Percentiles rank a stretch among this genome's conserved stretches.
phyloP scores from a whole-genome alignment of 106 monocot genomes.

The Gastrodia elata region DNA sequence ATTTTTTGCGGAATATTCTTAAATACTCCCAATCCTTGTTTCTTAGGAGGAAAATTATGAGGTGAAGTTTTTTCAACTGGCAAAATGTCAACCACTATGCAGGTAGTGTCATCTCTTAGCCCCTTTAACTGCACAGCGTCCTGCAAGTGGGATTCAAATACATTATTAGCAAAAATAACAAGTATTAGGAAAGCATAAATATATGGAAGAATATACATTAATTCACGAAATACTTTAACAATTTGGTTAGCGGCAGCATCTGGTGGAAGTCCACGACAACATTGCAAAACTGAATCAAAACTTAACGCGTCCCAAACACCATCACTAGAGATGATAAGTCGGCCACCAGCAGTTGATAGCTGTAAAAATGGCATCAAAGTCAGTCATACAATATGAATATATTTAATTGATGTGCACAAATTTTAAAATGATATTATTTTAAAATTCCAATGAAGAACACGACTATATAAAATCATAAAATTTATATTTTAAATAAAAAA shows the following conservation, averaged over 20 bases:
- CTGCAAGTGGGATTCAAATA: constrained; percentile 24
- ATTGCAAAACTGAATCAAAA: constrained; percentile 36
- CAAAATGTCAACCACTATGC: constrained; percentile 79
- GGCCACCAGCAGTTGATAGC: constrained; percentile 64
- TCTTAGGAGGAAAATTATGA: constrained; percentile 33
- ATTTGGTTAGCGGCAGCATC: constrained; percentile 53
- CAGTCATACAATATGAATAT: too few relatives aligned
- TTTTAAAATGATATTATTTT: too few relatives aligned
- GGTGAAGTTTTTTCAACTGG: constrained; percentile 52
- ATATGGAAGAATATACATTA: background rate
- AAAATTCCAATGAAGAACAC: too few relatives aligned
- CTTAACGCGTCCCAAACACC: constrained; percentile 74
- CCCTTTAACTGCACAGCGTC: constrained; percentile 68
- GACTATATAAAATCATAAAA: too few relatives aligned
- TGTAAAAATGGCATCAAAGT: constrained; percentile 16
- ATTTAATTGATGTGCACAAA: too few relatives aligned
- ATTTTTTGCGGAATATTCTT: constrained; percentile 62
- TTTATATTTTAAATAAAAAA: too few relatives aligned
- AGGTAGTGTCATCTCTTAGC: constrained; percentile 84
- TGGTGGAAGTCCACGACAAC: constrained; percentile 48
- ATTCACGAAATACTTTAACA: constrained; percentile 36
- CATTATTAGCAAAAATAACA: background rate
- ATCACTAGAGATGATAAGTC: constrained; percentile 67
- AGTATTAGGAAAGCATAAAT: background rate
- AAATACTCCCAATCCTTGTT: constrained; percentile 44